These are phyloP conservation scores for Mikania micrantha DNA, from an alignment of 129 eudicot species.

Conservation along the genomic window DNA sequence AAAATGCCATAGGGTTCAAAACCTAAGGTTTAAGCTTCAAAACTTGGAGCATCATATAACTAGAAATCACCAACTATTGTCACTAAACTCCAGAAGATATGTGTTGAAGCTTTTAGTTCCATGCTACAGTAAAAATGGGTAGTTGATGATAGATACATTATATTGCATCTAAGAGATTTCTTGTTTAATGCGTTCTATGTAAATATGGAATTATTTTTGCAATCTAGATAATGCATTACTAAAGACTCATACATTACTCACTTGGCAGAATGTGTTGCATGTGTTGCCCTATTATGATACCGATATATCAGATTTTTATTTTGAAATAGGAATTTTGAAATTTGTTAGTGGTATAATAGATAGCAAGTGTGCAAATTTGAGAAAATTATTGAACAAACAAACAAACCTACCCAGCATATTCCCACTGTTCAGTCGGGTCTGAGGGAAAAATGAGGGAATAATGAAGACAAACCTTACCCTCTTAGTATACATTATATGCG, in stretches of 20 bases:
- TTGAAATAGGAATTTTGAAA: conserved; percentile 4
- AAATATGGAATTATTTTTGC: too few species aligned
- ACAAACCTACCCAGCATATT: too few species aligned
- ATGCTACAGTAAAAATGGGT: not conserved
- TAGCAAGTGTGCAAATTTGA: not conserved
- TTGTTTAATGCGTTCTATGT: too few species aligned
- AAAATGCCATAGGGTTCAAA: not conserved
- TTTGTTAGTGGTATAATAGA: not conserved
- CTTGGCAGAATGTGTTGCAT: not conserved
- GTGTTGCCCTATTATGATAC: not conserved
- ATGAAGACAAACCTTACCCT: too few species aligned
- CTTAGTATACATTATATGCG: too few species aligned
- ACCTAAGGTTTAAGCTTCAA: not conserved
- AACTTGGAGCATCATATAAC: not conserved
- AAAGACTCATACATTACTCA: not conserved
- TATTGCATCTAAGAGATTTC: not conserved
- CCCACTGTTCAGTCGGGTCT: too few species aligned
- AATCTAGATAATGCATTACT: not conserved
- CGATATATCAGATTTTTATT: not conserved
- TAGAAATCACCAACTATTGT: not conserved
- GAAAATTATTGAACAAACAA: too few species aligned
- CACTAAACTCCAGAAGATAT: not conserved
- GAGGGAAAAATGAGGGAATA: too few species aligned
- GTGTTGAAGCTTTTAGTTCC: not conserved
- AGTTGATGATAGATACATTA: not conserved